These are phyloP conservation scores for Pouteria glomerata DNA, from an alignment of 148 eudicot genomes.

Conservation along the genomic window DNA sequence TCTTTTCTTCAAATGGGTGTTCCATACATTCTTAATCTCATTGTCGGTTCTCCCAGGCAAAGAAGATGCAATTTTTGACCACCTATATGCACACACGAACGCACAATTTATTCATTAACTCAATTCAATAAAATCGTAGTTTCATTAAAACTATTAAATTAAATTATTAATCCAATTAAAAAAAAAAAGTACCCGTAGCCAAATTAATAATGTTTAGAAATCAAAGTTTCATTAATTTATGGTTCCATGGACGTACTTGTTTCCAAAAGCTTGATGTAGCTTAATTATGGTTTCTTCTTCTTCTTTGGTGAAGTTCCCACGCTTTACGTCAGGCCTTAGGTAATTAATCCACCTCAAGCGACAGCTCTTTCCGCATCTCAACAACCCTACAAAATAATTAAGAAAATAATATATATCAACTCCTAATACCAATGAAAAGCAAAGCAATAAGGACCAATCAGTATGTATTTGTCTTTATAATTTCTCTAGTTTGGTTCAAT, in stretches of 20 bases:
- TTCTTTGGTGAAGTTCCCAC: slow-evolving; percentile 43
- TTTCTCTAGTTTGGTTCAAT: too few species aligned
- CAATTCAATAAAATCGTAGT: too few species aligned
- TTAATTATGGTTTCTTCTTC: slow-evolving; percentile 45
- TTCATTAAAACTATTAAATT: too few species aligned
- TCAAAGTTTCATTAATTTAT: not conserved
- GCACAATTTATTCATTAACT: too few species aligned
- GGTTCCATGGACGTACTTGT: slow-evolving; percentile 25
- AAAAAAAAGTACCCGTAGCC: too few species aligned
- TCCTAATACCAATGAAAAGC: too few species aligned
- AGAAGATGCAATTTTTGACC: slow-evolving; percentile 50
- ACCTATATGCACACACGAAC: too few species aligned
- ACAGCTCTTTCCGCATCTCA: slow-evolving; percentile 56
- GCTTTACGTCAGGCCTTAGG: slow-evolving; percentile 44
- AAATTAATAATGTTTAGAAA: too few species aligned
- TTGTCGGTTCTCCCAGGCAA: slow-evolving; percentile 57
- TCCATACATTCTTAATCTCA: slow-evolving; percentile 57
- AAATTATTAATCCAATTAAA: too few species aligned
- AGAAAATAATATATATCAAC: not conserved
- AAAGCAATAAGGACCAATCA: too few species aligned
- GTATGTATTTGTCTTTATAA: too few species aligned
- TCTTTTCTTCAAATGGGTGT: slow-evolving; percentile 44
- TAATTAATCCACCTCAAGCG: slow-evolving; percentile 58
- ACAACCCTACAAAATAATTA: slow-evolving; percentile 24
- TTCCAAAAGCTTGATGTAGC: slow-evolving; percentile 35